Base-by-base conservation (phyloP, 2,329 filamentous ascomycete species). In the Colletotrichum australisinense region DNA sequence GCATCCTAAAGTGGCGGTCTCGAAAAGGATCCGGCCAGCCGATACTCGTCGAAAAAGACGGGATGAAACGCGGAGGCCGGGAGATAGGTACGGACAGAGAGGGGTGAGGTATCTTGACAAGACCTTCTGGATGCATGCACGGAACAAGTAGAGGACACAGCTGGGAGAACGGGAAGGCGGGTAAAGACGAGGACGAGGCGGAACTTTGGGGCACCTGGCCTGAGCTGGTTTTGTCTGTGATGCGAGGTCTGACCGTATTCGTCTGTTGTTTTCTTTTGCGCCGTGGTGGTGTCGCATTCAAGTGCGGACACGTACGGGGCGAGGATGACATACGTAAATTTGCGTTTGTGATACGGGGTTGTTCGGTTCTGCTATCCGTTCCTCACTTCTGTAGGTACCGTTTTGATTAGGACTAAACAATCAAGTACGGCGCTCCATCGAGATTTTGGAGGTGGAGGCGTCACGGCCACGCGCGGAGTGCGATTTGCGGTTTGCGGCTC, bases 51-150 rank as follows among this genome's bases (percentile, higher is more conserved):
- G 38, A 38, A 22, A 38, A 22, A 59, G 58, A 64, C 42, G 58
- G 53, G 69, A 69, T 72, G 69, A 69, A 69, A 72, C 69, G 52
- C 69, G 58, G 38, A 63, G 28, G 46, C 57, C 69, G 49, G 69
- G n/a, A 49, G 42, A 49, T 49, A 9, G 7, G 7, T 16, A 42
- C 16, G 19, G 19, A 19, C 4, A 49, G 42, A 49, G 42, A 19
- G 42, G 19, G 19, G 9, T 11, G 7, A 11, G 42, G 22, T 19
- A 49, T 49, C 42, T 26, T 70, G 70, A 60, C 55, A 64, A 28
- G 42, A 56, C 4, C 28, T 53, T 49, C 60, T 60, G 28, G 60
- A 55, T 22, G 38, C 26, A 28, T 69, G 69, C 64, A 69, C 52
- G 69, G 64, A 63, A 72, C 32, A 56, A 53, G 24, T 52, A 28